Conservation (phyloP, 2,329 filamentous ascomycete species). For the Ophiosphaerella narmari region DNA sequence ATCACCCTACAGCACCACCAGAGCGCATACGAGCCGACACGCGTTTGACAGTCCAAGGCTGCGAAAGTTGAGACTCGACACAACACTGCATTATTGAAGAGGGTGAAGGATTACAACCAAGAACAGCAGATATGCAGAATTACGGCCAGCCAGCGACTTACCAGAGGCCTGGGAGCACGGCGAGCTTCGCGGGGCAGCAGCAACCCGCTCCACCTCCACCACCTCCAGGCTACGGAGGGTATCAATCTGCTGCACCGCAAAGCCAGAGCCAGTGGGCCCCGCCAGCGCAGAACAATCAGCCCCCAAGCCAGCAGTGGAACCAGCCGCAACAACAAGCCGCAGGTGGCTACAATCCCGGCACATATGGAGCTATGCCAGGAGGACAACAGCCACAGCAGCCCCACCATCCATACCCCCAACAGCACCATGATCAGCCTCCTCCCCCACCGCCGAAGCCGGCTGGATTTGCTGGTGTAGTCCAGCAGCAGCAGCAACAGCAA, state of each 20-base stretch:
- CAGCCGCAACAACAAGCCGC: slow-evolving; percentile 27
- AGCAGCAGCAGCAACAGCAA: slow-evolving; percentile 20
- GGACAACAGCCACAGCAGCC: slow-evolving; percentile 13
- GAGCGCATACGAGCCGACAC: slow-evolving; percentile 3
- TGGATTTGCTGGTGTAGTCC: slow-evolving; percentile 35
- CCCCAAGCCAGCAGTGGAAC: slow-evolving; percentile 29
- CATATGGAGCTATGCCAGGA: slow-evolving; percentile 41
- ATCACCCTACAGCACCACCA: slow-evolving; percentile 16
- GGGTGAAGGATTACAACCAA: background rate
- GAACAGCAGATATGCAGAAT: slow-evolving; percentile 33
- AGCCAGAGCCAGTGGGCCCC: slow-evolving; percentile 38
- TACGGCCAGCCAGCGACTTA: slow-evolving; percentile 35
- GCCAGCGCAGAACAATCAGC: slow-evolving; percentile 21
- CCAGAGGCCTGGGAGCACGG: slow-evolving; percentile 37
- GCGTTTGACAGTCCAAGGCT: background rate
- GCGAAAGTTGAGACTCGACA: background rate
- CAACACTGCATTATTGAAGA: background rate
- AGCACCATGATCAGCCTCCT: slow-evolving; percentile 37
- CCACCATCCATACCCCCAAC: slow-evolving; percentile 21
- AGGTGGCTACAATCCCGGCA: slow-evolving; percentile 37
- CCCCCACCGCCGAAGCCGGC: slow-evolving; percentile 45
- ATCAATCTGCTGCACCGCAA: slow-evolving; percentile 28
- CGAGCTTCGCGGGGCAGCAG: slow-evolving; percentile 34
- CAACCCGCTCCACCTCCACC: slow-evolving; percentile 26
- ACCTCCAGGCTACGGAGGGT: slow-evolving; percentile 36